Percentiles rank a stretch among this genome's conserved stretches.
phyloP scores from a whole-genome alignment of 2,329 filamentous ascomycete species.

The Penicillium crustosum region DNA sequence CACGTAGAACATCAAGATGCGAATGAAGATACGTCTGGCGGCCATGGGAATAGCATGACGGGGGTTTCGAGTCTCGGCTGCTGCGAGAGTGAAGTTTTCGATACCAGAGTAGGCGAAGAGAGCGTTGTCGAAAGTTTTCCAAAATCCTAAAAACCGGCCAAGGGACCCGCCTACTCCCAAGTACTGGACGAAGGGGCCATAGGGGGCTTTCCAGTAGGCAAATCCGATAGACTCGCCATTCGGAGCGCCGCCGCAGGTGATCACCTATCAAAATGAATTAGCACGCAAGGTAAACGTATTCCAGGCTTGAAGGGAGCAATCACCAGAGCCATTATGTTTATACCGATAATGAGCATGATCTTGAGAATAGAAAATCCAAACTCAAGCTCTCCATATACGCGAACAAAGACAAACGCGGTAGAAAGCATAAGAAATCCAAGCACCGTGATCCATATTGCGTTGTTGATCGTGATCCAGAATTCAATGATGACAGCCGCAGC shows the following conservation, averaged over 20 bases:
- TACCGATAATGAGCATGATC: conserved; percentile 60
- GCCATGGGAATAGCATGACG: conserved; percentile 55
- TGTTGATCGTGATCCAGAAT: conserved; percentile 51
- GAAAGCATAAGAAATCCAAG: conserved; percentile 40
- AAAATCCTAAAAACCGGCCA: conserved; percentile 46
- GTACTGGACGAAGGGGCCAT: conserved; percentile 42
- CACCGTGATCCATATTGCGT: conserved; percentile 43
- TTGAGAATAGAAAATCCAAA: conserved; percentile 56
- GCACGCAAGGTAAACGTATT: background rate
- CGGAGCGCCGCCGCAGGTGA: conserved; percentile 44
- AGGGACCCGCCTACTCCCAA: conserved; percentile 43
- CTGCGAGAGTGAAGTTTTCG: conserved; percentile 50
- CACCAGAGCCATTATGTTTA: conserved; percentile 59
- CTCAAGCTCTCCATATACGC: conserved; percentile 54
- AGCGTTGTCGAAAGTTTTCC: conserved; percentile 32
- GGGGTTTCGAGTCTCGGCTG: conserved; percentile 53
- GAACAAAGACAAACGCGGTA: conserved; percentile 38
- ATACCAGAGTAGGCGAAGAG: conserved; percentile 42
- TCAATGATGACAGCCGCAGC: conserved; percentile 32
- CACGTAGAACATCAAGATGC: conserved; percentile 56
- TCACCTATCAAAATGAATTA: conserved; percentile 6
- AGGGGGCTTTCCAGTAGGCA: conserved; percentile 45
- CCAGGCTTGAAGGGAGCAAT: background rate
- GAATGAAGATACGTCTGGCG: conserved; percentile 54
- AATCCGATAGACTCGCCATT: conserved; percentile 38